These are phyloP conservation scores for Dactylonectria estremocensis DNA, from an alignment of 2,329 filamentous ascomycete species.

Conservation along the genomic window DNA sequence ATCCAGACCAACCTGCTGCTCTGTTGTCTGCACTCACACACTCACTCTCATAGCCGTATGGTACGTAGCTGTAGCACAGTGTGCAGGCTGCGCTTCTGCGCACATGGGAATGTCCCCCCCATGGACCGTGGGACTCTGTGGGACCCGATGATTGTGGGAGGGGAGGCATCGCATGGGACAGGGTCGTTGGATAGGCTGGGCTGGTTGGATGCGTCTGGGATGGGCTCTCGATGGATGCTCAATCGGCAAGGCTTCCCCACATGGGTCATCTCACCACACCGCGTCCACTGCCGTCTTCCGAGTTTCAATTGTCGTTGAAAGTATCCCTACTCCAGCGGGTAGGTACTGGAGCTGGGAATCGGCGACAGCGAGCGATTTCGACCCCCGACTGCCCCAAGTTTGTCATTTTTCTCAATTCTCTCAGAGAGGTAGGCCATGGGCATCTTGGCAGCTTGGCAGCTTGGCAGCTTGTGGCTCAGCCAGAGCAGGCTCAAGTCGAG, in stretches of 20 bases:
- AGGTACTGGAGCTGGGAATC: conserved; percentile 11
- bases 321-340: not conserved
- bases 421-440: not conserved
- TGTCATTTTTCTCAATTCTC: too few species aligned
- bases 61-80: conserved; percentile 15
- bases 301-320: conserved; percentile 29
- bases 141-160: conserved; percentile 4
- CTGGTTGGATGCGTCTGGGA: not conserved
- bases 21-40: too few species aligned
- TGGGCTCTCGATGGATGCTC: conserved; percentile 13
- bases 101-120: conserved; percentile 16
- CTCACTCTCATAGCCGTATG: too few species aligned
- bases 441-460: not conserved
- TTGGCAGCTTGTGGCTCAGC: not conserved
- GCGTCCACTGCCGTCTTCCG: conserved; percentile 49
- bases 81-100: not conserved
- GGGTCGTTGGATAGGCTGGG: conserved; percentile 5
- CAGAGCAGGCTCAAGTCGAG: not conserved
- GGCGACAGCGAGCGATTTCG: not conserved
- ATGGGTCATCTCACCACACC: conserved; percentile 49
- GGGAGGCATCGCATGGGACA: conserved; percentile 10
- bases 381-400: not conserved
- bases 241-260: conserved; percentile 43
- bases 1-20: conserved; percentile 7
- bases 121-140: conserved; percentile 9